These are phyloP conservation scores for Lactifluus hygrophoroides DNA, from an alignment of 768 basidiomycete genomes.

Conservation along the genomic window DNA sequence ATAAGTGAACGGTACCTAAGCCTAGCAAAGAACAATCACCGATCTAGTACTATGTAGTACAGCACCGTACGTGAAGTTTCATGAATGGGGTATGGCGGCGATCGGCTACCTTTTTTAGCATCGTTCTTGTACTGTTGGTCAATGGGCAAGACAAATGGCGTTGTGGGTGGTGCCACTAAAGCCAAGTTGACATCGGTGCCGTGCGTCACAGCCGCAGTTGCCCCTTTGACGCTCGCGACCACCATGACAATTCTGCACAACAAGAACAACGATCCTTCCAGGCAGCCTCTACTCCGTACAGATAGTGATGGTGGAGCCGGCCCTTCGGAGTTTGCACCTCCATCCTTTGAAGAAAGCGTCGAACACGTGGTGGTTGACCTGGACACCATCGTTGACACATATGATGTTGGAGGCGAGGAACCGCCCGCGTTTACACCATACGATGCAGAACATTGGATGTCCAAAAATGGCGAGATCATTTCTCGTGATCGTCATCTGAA, in stretches of 20 bases:
- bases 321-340: slow-evolving; percentile 8
- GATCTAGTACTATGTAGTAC: too few species aligned
- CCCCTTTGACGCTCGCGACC: not conserved
- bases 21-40: too few species aligned
- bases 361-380: slow-evolving; percentile 23
- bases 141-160: too few species aligned
- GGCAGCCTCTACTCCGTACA: not conserved
- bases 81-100: not conserved
- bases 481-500: slow-evolving; percentile 68
- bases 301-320: not conserved
- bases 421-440: slow-evolving; percentile 55
- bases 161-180: too few species aligned
- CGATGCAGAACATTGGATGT: slow-evolving; percentile 49
- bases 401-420: slow-evolving; percentile 31
- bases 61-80: too few species aligned
- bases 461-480: slow-evolving; percentile 41
- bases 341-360: slow-evolving; percentile 21
- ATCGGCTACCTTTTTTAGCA: too few species aligned
- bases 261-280: not conserved
- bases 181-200: too few species aligned
- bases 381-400: slow-evolving; percentile 21
- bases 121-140: too few species aligned
- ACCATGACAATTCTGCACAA: not conserved
- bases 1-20: too few species aligned
- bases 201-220: not conserved